Evolutionary conservation across 306 rosid species (phyloP).

Genomic region (Acacia melanoxylon): DNA sequence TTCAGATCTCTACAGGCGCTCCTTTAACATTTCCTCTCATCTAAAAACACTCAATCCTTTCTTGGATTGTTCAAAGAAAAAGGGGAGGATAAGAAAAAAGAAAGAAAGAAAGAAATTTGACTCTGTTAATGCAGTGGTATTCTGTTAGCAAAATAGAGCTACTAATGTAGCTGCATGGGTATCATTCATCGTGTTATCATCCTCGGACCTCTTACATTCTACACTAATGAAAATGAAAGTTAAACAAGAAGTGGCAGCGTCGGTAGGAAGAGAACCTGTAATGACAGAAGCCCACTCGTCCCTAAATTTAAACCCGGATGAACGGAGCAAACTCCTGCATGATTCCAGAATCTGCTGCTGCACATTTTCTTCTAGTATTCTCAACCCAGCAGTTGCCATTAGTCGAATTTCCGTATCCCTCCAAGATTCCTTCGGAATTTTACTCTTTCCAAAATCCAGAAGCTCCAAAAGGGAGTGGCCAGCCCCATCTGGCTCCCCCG

Average conservation of each 20-base stretch:
- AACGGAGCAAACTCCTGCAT: constrained; percentile 55
- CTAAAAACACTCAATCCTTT: background rate
- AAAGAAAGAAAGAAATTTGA: background rate
- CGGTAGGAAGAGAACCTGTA: constrained; percentile 49
- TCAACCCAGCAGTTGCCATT: constrained; percentile 96
- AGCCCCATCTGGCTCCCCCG: constrained; percentile 57
- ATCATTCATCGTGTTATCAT: background rate
- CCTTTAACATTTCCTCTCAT: constrained; percentile 16
- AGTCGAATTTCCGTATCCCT: constrained; percentile 71
- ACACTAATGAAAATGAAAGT: background rate
- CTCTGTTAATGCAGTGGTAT: background rate
- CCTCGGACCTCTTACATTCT: background rate
- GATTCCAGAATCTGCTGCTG: constrained; percentile 67
- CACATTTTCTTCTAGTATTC: constrained; percentile 51
- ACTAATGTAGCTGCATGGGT: background rate
- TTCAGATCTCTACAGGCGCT: background rate
- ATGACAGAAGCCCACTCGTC: constrained; percentile 93
- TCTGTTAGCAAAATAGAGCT: background rate
- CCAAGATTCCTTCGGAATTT: constrained; percentile 73
- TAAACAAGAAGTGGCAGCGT: background rate
- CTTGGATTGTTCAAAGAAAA: background rate
- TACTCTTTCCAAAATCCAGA: constrained; percentile 63
- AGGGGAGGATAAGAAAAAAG: background rate
- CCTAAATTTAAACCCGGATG: constrained; percentile 69
- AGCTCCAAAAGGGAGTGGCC: constrained; percentile 63